Conservation (phyloP, 2,329 filamentous ascomycete species). For the Alternaria ventricosa region DNA sequence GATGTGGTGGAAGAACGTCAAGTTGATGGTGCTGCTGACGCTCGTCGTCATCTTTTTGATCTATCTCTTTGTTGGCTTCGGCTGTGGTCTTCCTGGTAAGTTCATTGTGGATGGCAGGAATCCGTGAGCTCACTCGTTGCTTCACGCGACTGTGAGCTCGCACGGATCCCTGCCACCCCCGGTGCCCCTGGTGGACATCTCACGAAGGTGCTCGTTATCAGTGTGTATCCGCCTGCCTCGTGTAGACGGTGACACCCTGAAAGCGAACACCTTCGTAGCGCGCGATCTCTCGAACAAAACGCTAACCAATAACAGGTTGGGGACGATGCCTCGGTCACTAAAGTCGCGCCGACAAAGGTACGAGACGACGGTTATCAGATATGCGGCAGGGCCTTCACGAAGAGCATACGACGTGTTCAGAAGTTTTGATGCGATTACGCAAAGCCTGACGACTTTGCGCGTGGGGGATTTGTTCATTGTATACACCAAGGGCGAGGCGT, state of each 20-base stretch:
- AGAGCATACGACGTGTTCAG: not conserved
- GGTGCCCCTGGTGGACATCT: not conserved
- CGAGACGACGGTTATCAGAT: not conserved
- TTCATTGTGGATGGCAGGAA: not conserved
- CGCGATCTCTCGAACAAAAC: not conserved
- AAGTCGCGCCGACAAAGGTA: not conserved
- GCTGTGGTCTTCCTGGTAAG: slow-evolving; percentile 69
- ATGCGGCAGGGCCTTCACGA: not conserved
- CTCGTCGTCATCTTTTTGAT: slow-evolving; percentile 76
- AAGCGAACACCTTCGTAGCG: not conserved
- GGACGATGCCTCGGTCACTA: slow-evolving; percentile 45
- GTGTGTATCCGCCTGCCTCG: not conserved
- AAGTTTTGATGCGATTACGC: not conserved
- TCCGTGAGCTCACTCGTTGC: not conserved
- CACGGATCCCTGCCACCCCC: not conserved
- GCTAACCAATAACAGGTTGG: slow-evolving; percentile 43
- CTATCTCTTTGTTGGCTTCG: slow-evolving; percentile 75
- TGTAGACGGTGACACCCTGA: not conserved
- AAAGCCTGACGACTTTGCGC: not conserved
- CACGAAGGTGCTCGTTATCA: not conserved
- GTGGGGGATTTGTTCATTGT: slow-evolving; percentile 3
- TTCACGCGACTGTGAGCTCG: not conserved
- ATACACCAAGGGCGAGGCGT: slow-evolving; percentile 15
- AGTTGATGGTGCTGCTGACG: slow-evolving; percentile 81
- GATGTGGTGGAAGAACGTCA: slow-evolving; percentile 99